These are phyloP conservation scores for Haematococcus sp. DNA, from an alignment of 139 green algal genomes.

Conservation along the genomic window DNA sequence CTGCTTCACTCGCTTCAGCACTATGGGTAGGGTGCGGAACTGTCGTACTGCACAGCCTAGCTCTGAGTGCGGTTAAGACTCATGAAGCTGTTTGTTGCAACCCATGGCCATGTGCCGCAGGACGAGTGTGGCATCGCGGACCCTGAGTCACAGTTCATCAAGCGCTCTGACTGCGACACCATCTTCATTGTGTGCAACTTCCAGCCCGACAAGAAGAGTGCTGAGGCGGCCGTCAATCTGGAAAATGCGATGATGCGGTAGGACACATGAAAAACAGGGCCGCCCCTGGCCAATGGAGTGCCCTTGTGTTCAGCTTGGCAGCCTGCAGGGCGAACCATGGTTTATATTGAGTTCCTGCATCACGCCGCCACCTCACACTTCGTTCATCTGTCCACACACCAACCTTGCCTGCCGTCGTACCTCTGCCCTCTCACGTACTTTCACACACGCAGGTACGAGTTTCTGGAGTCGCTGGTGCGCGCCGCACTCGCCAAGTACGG, in stretches of 20 bases:
- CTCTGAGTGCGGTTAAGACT: too few species aligned
- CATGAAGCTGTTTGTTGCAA: not conserved
- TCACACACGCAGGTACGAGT: conserved; percentile 44
- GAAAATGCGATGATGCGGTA: conserved; percentile 68
- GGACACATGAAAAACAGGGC: too few species aligned
- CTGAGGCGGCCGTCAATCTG: conserved; percentile 49
- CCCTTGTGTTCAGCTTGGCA: too few species aligned
- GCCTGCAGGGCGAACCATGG: too few species aligned
- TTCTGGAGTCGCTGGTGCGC: conserved; percentile 67
- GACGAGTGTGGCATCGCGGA: conserved; percentile 74
- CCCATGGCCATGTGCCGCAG: not conserved
- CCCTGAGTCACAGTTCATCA: conserved; percentile 57
- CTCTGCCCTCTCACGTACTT: too few species aligned
- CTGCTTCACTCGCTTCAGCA: not conserved
- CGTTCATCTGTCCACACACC: too few species aligned
- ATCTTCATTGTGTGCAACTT: conserved; percentile 86
- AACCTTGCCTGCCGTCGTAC: too few species aligned
- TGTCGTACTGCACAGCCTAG: too few species aligned
- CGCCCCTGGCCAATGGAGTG: too few species aligned
- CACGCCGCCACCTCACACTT: too few species aligned
- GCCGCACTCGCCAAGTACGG: conserved; percentile 71
- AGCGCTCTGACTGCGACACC: conserved; percentile 79
- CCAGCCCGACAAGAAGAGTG: conserved; percentile 66
- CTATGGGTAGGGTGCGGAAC: too few species aligned
- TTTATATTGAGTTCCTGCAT: too few species aligned